phyloP scores from a whole-genome alignment of 1,139 yeast genomes.

The Diutina scorzettiae region DNA sequence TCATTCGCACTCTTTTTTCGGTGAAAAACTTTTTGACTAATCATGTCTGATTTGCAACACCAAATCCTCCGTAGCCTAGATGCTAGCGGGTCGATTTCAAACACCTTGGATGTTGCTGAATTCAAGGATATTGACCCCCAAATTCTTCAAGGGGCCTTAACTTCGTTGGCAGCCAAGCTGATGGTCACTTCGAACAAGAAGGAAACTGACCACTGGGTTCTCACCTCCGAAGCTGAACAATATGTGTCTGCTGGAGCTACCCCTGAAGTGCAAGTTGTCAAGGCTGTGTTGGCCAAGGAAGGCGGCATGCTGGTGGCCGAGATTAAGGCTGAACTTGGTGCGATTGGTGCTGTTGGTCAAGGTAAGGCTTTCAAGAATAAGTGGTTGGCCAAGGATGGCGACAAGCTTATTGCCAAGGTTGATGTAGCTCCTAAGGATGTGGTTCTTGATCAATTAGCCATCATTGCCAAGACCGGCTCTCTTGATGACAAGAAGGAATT shows the following conservation, averaged over 20 bases:
- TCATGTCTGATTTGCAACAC: conserved; percentile 47
- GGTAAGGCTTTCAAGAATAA: conserved; percentile 98
- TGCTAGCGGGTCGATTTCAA: conserved; percentile 37
- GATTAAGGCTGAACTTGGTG: conserved; percentile 66
- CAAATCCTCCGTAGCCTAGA: conserved; percentile 51
- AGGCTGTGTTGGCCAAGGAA: conserved; percentile 60
- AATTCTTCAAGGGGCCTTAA: conserved; percentile 58
- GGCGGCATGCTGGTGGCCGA: conserved; percentile 79
- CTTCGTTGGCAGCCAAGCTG: conserved; percentile 73
- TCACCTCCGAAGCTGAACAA: conserved; percentile 75
- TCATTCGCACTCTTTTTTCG: no score
- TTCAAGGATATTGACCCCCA: conserved; percentile 26
- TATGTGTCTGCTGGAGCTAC: conserved; percentile 77
- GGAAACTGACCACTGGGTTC: conserved; percentile 65
- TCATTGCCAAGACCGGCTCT: conserved; percentile 47
- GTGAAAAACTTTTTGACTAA: conserved; percentile 2
- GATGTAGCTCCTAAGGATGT: conserved; percentile 45
- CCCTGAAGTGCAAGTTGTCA: conserved; percentile 61
- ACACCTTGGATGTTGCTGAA: conserved; percentile 48
- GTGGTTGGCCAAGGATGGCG: conserved; percentile 88
- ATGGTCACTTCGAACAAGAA: conserved; percentile 68
- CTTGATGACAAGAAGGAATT: conserved; percentile 54
- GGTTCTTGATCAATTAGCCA: conserved; percentile 53
- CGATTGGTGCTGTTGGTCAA: conserved; percentile 84
- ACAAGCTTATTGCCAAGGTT: conserved; percentile 53